phyloP scores from a whole-genome alignment of 257 asterid species.

The Mitragyna speciosa region DNA sequence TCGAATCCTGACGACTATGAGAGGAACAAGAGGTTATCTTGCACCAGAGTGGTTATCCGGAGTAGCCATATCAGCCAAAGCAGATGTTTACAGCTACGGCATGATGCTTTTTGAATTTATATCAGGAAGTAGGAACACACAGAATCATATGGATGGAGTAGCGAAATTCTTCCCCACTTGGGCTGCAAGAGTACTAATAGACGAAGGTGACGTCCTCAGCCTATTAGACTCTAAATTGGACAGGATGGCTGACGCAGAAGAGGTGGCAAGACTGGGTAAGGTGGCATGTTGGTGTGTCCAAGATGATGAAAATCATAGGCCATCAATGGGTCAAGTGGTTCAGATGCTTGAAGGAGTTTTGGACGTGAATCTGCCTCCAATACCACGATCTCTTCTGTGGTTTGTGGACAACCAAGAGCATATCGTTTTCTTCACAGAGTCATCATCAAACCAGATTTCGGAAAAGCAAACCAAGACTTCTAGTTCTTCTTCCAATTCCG shows the following conservation, averaged over 20 bases:
- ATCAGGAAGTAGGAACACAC: slow-evolving; percentile 47
- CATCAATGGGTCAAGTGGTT: slow-evolving; percentile 46
- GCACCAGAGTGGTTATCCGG: slow-evolving; percentile 57
- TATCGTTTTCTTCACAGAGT: slow-evolving; percentile 65
- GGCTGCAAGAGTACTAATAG: slow-evolving; percentile 30
- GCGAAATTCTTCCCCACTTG: slow-evolving; percentile 39
- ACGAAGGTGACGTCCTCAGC: slow-evolving; percentile 39
- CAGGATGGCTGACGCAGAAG: slow-evolving; percentile 32
- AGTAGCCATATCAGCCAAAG: slow-evolving; percentile 46
- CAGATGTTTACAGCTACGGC: slow-evolving; percentile 54
- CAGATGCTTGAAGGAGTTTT: slow-evolving; percentile 51
- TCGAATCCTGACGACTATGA: slow-evolving; percentile 45
- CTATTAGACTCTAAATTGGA: slow-evolving; percentile 37
- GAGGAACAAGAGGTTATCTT: slow-evolving; percentile 56
- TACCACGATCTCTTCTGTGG: slow-evolving; percentile 47
- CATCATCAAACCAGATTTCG: slow-evolving; percentile 54
- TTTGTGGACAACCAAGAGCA: slow-evolving; percentile 44
- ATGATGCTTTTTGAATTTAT: slow-evolving; percentile 53
- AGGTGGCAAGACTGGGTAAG: slow-evolving; percentile 37
- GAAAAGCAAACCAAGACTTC: slow-evolving; percentile 44
- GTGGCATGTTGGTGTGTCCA: slow-evolving; percentile 57
- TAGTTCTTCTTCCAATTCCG: slow-evolving; percentile 34
- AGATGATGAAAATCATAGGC: slow-evolving; percentile 47
- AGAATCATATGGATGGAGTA: slow-evolving; percentile 32
- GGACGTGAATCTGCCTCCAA: slow-evolving; percentile 47